Evolutionary conservation across 495 filamentous ascomycete species (phyloP).

Genomic region (Daldinia grandis): DNA sequence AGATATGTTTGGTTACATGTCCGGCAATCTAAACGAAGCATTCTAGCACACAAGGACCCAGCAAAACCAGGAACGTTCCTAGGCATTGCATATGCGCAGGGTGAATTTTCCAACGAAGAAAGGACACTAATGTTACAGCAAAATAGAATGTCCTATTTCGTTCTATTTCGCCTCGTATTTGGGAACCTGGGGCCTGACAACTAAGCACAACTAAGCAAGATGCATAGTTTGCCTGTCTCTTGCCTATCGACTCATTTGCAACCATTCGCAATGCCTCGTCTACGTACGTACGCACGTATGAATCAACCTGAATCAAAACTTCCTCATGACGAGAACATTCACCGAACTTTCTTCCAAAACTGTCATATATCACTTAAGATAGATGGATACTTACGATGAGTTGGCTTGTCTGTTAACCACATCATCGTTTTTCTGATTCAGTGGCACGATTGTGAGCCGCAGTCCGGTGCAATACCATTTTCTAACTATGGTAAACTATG

Average conservation of each 20-base stretch:
- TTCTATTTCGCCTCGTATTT: constrained; percentile 42
- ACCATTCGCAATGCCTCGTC: constrained; percentile 6
- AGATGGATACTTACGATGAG: constrained; percentile 40
- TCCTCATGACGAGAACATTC: constrained; percentile 24
- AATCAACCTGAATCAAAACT: constrained; percentile 18
- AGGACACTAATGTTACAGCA: constrained; percentile 22
- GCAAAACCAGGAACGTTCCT: constrained; percentile 8
- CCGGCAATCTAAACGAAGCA: constrained; percentile 30
- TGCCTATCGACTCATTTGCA: constrained; percentile 5
- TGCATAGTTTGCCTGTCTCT: constrained; percentile 32
- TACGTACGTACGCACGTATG: constrained; percentile 10
- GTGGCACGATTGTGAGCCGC: constrained; percentile 32
- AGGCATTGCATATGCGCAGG: constrained; percentile 1
- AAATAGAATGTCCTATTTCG: constrained; percentile 9
- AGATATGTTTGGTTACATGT: not conserved
- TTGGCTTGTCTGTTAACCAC: constrained; percentile 39
- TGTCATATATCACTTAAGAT: constrained; percentile 33
- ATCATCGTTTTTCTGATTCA: constrained; percentile 29
- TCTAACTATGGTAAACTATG: constrained; percentile 6
- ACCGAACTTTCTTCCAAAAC: constrained; percentile 30
- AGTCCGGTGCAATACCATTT: constrained; percentile 16
- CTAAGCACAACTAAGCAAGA: constrained; percentile 31
- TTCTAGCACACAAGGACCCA: constrained; percentile 6
- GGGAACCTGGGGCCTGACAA: constrained; percentile 10
- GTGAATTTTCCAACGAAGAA: constrained; percentile 13